Evolutionary conservation across 371 early-diverging fungal species (phyloP).

Genomic region (Syncephalis plumigaleata): DNA sequence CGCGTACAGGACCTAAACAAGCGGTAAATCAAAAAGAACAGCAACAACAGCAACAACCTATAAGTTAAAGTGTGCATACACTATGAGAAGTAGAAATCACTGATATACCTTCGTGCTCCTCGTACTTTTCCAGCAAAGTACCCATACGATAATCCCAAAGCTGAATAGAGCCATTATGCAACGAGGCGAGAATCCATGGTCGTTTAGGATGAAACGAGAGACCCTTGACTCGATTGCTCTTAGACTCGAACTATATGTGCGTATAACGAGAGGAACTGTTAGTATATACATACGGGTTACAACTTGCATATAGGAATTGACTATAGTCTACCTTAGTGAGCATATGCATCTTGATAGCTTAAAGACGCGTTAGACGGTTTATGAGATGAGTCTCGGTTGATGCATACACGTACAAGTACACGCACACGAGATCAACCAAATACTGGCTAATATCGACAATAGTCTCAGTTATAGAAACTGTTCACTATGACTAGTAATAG

Average conservation of each 20-base stretch:
- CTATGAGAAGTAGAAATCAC: too few species aligned
- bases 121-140: slow-evolving; percentile 89
- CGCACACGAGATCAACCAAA: background rate
- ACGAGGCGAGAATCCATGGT: slow-evolving; percentile 91
- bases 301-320: too few species aligned
- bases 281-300: too few species aligned
- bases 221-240: slow-evolving; percentile 95
- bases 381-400: too few species aligned
- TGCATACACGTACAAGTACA: background rate
- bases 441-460: background rate
- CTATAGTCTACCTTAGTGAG: slow-evolving; percentile 4
- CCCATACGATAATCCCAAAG: slow-evolving; percentile 98
- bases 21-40: too few species aligned
- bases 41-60: too few species aligned
- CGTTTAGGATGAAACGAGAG: slow-evolving; percentile 96
- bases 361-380: background rate
- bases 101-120: slow-evolving; percentile 90
- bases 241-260: slow-evolving; percentile 77
- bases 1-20: slow-evolving; percentile 89
- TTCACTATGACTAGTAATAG: too few species aligned
- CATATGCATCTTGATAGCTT: background rate
- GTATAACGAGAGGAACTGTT: too few species aligned
- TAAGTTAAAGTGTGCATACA: too few species aligned
- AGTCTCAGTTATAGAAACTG: too few species aligned
- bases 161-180: slow-evolving; percentile 97